phyloP scores from a whole-genome alignment of 2,329 filamentous ascomycete genomes.

The Trichoderma atroviride region DNA sequence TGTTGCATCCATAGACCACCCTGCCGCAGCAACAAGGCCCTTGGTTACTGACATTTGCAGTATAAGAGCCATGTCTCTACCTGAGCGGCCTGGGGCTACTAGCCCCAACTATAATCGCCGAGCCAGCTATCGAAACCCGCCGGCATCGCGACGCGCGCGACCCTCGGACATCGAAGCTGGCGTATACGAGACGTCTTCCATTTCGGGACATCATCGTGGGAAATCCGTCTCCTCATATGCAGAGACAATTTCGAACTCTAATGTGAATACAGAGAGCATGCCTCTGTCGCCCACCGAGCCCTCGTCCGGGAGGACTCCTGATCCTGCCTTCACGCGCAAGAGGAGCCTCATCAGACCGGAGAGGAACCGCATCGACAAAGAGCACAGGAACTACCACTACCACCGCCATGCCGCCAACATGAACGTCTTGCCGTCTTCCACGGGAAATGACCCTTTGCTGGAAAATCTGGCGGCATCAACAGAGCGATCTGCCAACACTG shows the following conservation, averaged over 20 bases:
- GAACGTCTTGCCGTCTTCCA: slow-evolving; percentile 85
- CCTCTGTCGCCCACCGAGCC: slow-evolving; percentile 54
- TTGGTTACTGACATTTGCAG: slow-evolving; percentile 11
- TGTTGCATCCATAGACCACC: slow-evolving; percentile 7
- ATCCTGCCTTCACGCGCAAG: slow-evolving; percentile 64
- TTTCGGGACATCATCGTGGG: slow-evolving; percentile 55
- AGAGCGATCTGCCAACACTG: slow-evolving; percentile 53
- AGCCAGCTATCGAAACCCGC: slow-evolving; percentile 67
- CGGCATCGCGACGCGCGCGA: slow-evolving; percentile 65
- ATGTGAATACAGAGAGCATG: slow-evolving; percentile 57
- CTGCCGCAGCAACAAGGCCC: slow-evolving; percentile 16
- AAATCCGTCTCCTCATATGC: slow-evolving; percentile 61
- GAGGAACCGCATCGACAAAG: slow-evolving; percentile 78
- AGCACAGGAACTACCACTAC: slow-evolving; percentile 95
- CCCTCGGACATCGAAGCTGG: slow-evolving; percentile 73
- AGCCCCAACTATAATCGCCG: slow-evolving; percentile 63
- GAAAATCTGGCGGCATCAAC: slow-evolving; percentile 74
- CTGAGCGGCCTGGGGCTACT: slow-evolving; percentile 65
- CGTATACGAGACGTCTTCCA: slow-evolving; percentile 49
- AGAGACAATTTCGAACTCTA: slow-evolving; percentile 59
- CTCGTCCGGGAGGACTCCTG: slow-evolving; percentile 37
- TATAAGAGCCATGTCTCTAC: slow-evolving; percentile 60
- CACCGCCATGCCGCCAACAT: slow-evolving; percentile 93
- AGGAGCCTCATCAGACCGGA: slow-evolving; percentile 88
- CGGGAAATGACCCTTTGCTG: slow-evolving; percentile 84